Evolutionary conservation across 768 basidiomycete genomes (phyloP).

Genomic region (Gloeostereum incarnatum): DNA sequence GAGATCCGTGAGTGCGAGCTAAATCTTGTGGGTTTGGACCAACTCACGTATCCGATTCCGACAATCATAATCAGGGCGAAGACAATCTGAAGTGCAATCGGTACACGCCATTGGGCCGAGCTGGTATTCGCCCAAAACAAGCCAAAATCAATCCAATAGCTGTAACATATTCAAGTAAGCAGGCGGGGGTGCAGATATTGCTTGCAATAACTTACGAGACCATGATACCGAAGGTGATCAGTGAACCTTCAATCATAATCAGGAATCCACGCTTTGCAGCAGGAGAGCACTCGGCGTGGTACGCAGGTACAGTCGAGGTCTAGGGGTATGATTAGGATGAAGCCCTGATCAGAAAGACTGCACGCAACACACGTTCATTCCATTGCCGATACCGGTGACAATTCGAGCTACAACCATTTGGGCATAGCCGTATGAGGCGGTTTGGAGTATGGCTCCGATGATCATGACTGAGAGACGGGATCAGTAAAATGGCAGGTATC

Average conservation of each 20-base stretch:
- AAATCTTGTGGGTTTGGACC: background rate
- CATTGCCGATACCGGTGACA: constrained; percentile 58
- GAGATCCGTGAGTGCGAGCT: background rate
- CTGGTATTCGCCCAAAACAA: constrained; percentile 44
- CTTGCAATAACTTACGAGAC: constrained; percentile 42
- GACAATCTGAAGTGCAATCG: constrained; percentile 50
- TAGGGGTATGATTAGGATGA: constrained; percentile 14
- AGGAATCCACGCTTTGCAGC: constrained; percentile 49
- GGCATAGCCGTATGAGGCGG: constrained; percentile 45
- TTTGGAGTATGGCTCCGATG: constrained; percentile 52
- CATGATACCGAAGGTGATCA: constrained; percentile 58
- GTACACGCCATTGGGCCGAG: constrained; percentile 54
- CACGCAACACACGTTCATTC: constrained; percentile 35
- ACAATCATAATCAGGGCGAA: constrained; percentile 45
- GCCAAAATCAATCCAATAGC: constrained; percentile 56
- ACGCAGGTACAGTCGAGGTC: constrained; percentile 59
- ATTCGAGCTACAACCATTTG: constrained; percentile 56
- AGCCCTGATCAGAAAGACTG: background rate
- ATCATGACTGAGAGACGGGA: constrained; percentile 33
- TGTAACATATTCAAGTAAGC: constrained; percentile 1
- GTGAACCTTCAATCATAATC: constrained; percentile 57
- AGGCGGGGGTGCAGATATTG: too few species aligned
- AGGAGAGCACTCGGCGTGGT: constrained; percentile 59
- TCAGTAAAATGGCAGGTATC: too few species aligned
- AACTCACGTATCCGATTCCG: constrained; percentile 38